phyloP scores from a whole-genome alignment of 2,329 filamentous ascomycete species.

The Colletotrichum sp. region DNA sequence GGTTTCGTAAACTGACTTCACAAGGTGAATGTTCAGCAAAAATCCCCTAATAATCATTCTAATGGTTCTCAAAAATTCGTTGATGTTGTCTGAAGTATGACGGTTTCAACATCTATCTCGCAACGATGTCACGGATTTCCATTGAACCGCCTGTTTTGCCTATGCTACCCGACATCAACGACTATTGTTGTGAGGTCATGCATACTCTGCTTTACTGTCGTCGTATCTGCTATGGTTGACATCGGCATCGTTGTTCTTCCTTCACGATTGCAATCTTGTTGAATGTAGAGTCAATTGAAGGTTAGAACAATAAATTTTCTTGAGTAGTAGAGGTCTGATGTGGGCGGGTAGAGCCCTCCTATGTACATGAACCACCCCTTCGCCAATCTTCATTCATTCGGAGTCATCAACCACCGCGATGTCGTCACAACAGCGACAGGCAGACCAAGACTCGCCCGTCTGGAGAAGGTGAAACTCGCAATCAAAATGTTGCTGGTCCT shows the following conservation, averaged over 20 bases:
- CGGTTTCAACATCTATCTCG: too few species aligned
- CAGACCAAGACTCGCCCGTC: neutral
- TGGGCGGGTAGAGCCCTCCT: neutral
- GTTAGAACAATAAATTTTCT: neutral
- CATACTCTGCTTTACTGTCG: neutral
- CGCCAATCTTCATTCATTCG: neutral
- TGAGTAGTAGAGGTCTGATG: neutral
- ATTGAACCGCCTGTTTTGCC: rapidly evolving
- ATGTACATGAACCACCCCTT: neutral
- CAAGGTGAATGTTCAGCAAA: neutral
- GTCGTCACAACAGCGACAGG: neutral
- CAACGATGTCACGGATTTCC: neutral
- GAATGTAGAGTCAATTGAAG: neutral
- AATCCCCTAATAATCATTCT: too few species aligned
- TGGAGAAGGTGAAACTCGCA: neutral
- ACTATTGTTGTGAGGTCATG: rapidly evolving
- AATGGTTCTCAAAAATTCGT: too few species aligned
- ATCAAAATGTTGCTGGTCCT: too few species aligned
- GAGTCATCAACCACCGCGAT: neutral
- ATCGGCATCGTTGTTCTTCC: neutral
- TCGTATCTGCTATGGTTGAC: neutral
- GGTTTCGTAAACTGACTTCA: neutral
- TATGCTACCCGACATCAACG: neutral
- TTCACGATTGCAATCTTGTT: neutral
- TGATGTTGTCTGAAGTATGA: too few species aligned